These are phyloP conservation scores for Malbranchea zuffiana DNA, from an alignment of 2,329 filamentous ascomycete genomes.

Conservation along the genomic window DNA sequence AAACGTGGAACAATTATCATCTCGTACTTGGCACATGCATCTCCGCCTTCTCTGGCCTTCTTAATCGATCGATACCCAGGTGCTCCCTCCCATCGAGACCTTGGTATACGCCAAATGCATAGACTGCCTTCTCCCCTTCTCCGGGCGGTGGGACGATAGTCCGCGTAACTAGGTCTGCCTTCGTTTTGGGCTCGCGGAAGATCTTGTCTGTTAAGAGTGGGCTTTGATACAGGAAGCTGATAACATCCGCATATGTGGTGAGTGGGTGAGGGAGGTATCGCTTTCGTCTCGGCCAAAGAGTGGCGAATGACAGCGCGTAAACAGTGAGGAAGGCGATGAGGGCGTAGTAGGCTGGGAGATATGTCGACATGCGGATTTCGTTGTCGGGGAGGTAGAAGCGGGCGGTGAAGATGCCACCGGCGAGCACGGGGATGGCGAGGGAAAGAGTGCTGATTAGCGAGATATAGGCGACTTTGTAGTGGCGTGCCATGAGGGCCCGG, in stretches of 20 bases:
- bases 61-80: constrained; percentile 48
- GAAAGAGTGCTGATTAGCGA: constrained; percentile 45
- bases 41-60: constrained; percentile 32
- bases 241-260: constrained; percentile 61
- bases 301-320: constrained; percentile 53
- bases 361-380: constrained; percentile 53
- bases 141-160: constrained; percentile 46
- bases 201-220: constrained; percentile 61
- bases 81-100: constrained; percentile 51
- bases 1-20: too few relatives aligned
- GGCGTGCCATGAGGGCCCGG: constrained; percentile 43
- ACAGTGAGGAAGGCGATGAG: constrained; percentile 61
- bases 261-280: constrained; percentile 62
- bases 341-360: constrained; percentile 61
- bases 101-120: constrained; percentile 47
- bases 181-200: constrained; percentile 58
- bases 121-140: constrained; percentile 33
- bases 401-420: constrained; percentile 52
- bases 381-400: constrained; percentile 43
- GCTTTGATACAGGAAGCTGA: constrained; percentile 65
- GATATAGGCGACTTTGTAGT: constrained; percentile 48
- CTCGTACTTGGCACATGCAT: too few relatives aligned
- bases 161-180: constrained; percentile 56
- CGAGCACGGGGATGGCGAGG: constrained; percentile 46
- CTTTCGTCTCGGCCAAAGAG: constrained; percentile 51